These are phyloP conservation scores for Nyssa sinensis DNA, from an alignment of 148 eudicot species.

Conservation along the genomic window DNA sequence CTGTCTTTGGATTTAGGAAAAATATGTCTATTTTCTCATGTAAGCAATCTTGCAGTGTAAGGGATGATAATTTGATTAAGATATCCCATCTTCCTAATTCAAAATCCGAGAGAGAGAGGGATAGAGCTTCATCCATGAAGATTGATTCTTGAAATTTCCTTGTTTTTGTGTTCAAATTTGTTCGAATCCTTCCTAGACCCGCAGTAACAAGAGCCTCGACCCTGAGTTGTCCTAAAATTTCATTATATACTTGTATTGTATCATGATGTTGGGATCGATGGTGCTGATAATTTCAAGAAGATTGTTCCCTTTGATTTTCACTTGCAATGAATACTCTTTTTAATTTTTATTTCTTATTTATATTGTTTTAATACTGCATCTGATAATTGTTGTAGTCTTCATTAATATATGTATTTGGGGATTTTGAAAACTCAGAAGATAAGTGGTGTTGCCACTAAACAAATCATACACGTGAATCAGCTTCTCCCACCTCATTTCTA, in stretches of 20 bases:
- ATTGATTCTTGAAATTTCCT: no score
- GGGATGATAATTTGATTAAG: conserved; percentile 22
- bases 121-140: no score
- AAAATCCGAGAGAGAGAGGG: conserved; percentile 10
- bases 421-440: no score
- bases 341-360: neutral
- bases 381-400: neutral
- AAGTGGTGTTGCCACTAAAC: neutral
- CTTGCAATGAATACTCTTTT: neutral
- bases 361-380: neutral
- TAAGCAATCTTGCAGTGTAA: conserved; percentile 32
- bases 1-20: conserved; percentile 17
- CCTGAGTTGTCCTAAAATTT: neutral
- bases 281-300: neutral
- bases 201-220: no score
- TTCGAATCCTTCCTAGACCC: no score
- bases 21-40: conserved; percentile 34
- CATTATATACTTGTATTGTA: neutral
- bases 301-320: no score
- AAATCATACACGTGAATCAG: neutral
- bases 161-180: no score
- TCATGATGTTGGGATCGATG: neutral
- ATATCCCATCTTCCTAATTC: conserved; percentile 21
- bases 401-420: neutral
- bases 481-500: no score